Conservation (phyloP, 192 early-diverging fungal genomes). For the Geranomyces variabilis region DNA sequence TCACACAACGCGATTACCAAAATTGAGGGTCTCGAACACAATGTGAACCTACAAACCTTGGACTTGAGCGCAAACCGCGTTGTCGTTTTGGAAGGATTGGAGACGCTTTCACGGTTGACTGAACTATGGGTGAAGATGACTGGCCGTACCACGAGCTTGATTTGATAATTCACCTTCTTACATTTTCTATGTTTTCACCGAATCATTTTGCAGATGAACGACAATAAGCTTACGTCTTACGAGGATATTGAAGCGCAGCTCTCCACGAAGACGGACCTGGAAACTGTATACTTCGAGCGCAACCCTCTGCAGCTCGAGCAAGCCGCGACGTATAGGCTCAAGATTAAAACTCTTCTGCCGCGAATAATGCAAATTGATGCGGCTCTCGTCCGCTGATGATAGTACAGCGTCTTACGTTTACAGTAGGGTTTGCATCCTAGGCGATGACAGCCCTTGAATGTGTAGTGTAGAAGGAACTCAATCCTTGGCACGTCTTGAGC, state of each 20-base stretch:
- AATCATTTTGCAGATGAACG: constrained; percentile 54
- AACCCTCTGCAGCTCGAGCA: constrained; percentile 87
- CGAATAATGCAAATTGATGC: constrained; percentile 94
- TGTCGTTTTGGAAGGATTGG: constrained; percentile 70
- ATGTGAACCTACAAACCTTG: constrained; percentile 72
- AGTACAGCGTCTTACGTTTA: no score
- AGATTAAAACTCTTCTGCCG: constrained; percentile 83
- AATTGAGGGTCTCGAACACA: constrained; percentile 81
- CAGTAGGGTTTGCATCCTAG: no score
- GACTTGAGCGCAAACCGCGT: constrained; percentile 87
- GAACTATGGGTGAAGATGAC: constrained; percentile 83
- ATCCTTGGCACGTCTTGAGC: no score
- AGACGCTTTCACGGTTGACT: constrained; percentile 68
- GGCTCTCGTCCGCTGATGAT: constrained; percentile 51
- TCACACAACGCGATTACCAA: constrained; percentile 85
- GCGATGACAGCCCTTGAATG: no score
- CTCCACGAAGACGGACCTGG: constrained; percentile 53
- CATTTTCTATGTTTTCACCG: neutral
- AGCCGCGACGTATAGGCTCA: constrained; percentile 80
- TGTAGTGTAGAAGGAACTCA: no score
- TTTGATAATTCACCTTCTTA: no score
- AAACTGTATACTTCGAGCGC: constrained; percentile 92
- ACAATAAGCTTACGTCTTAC: constrained; percentile 77
- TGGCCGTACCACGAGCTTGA: no score
- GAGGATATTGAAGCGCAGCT: constrained; percentile 76